These are phyloP conservation scores for Diutina pseudorugosa DNA, from an alignment of 1,139 yeast species.

Conservation along the genomic window DNA sequence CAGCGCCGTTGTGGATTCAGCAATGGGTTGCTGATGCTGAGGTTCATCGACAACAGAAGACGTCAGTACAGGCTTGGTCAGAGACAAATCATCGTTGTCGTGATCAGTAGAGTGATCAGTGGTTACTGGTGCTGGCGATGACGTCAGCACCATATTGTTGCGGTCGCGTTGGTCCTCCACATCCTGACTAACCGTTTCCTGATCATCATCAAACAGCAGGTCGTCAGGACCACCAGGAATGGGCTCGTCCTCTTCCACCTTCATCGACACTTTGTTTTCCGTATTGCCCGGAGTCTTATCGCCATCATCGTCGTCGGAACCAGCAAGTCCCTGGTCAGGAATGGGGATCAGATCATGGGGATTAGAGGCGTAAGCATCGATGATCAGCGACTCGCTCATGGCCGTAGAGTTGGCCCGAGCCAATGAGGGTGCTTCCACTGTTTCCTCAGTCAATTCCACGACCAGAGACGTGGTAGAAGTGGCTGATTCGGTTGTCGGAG, in stretches of 20 bases:
- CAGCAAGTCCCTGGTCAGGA: background rate
- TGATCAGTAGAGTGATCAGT: too few species aligned
- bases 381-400: background rate
- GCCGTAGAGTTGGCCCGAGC: background rate
- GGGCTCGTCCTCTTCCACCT: slow-evolving; percentile 16
- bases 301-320: slow-evolving; percentile 14
- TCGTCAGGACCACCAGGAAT: slow-evolving; percentile 12
- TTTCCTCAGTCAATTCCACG: background rate
- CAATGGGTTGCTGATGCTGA: too few species aligned
- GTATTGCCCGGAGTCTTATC: slow-evolving; percentile 27
- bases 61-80: too few species aligned
- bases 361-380: background rate
- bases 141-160: background rate
- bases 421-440: background rate
- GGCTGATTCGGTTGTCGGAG: too few species aligned
- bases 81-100: too few species aligned
- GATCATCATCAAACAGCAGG: slow-evolving; percentile 21
- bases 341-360: slow-evolving; percentile 1
- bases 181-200: slow-evolving; percentile 23
- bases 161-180: background rate
- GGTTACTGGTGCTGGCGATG: background rate
- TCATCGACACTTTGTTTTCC: slow-evolving; percentile 19
- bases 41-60: too few species aligned
- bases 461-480: background rate
- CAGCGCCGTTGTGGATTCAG: too few species aligned